Conservation (phyloP, 2,329 filamentous ascomycete species). For the Curvularia sp. region DNA sequence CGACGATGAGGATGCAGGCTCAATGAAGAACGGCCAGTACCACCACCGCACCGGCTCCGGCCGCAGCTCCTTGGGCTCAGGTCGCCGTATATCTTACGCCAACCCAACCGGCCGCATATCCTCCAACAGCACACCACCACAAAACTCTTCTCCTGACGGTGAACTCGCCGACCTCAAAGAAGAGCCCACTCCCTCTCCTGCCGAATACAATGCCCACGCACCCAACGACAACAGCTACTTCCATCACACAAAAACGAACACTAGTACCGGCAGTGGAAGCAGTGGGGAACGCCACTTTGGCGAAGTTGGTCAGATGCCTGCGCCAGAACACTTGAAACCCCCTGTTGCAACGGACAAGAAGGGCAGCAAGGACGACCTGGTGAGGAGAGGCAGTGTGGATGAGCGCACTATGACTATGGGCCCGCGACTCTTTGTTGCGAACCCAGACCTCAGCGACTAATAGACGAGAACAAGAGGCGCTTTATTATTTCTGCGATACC, state of each 20-base stretch:
- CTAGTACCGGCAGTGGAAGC: constrained; percentile 53
- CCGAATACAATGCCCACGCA: constrained; percentile 40
- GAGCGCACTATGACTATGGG: constrained; percentile 78
- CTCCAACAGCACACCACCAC: constrained; percentile 63
- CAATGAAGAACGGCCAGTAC: constrained; percentile 49
- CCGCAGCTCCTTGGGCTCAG: constrained; percentile 66
- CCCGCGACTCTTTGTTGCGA: constrained; percentile 80
- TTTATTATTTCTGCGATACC: constrained; percentile 43
- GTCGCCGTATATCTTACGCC: constrained; percentile 47
- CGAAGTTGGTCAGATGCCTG: constrained; percentile 59
- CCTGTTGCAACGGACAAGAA: constrained; percentile 54
- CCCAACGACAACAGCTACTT: constrained; percentile 51
- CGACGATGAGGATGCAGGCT: constrained; percentile 74
- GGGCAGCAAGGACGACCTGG: constrained; percentile 71
- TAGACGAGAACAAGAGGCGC: constrained; percentile 26
- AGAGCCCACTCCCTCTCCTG: constrained; percentile 57
- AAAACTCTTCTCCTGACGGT: constrained; percentile 39
- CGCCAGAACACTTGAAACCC: constrained; percentile 50
- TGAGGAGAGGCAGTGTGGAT: constrained; percentile 80
- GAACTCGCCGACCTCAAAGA: constrained; percentile 51
- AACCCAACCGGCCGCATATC: constrained; percentile 56
- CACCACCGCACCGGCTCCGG: constrained; percentile 78
- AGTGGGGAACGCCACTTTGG: constrained; percentile 61
- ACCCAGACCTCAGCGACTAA: constrained; percentile 71
- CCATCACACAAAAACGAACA: constrained; percentile 50